These are phyloP conservation scores for Boletus sp. DNA, from an alignment of 768 basidiomycete genomes.

Conservation along the genomic window DNA sequence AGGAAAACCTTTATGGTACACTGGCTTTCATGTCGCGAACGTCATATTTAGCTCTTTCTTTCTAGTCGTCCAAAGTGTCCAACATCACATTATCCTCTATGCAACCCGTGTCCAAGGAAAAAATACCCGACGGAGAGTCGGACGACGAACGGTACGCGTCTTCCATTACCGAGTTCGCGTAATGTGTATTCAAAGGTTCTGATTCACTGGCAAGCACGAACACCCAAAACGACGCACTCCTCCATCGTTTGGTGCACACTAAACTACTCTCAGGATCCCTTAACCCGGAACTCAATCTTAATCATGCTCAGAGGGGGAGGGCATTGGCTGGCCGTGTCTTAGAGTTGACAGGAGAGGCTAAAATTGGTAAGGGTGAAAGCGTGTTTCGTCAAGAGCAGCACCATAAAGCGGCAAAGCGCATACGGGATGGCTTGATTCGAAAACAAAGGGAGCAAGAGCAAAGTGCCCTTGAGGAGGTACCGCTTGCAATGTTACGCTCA, in stretches of 20 bases:
- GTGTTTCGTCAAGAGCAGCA: slow-evolving; percentile 57
- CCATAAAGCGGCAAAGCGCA: slow-evolving; percentile 65
- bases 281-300: slow-evolving; percentile 55
- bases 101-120: slow-evolving; percentile 13
- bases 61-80: slow-evolving; percentile 74
- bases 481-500: neutral
- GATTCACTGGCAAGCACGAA: slow-evolving; percentile 51
- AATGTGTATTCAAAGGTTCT: neutral
- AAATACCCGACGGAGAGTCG: slow-evolving; percentile 36
- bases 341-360: slow-evolving; percentile 65
- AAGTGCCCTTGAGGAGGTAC: slow-evolving; percentile 66
- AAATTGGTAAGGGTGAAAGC: slow-evolving; percentile 73
- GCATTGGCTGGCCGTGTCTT: slow-evolving; percentile 75
- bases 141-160: slow-evolving; percentile 53
- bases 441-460: slow-evolving; percentile 58
- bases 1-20: slow-evolving; percentile 76
- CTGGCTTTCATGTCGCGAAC: neutral
- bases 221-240: slow-evolving; percentile 69
- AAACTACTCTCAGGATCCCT: slow-evolving; percentile 73
- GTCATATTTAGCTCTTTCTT: slow-evolving; percentile 6
- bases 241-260: slow-evolving; percentile 79
- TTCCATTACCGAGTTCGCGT: neutral
- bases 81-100: slow-evolving; percentile 41
- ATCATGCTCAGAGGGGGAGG: slow-evolving; percentile 65
- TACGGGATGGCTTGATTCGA: slow-evolving; percentile 63